Evolutionary conservation across 2,329 filamentous ascomycete species (phyloP), one percentile per base, ranked within the genome.

Genomic region (Keithomyces neogunnii): DNA sequence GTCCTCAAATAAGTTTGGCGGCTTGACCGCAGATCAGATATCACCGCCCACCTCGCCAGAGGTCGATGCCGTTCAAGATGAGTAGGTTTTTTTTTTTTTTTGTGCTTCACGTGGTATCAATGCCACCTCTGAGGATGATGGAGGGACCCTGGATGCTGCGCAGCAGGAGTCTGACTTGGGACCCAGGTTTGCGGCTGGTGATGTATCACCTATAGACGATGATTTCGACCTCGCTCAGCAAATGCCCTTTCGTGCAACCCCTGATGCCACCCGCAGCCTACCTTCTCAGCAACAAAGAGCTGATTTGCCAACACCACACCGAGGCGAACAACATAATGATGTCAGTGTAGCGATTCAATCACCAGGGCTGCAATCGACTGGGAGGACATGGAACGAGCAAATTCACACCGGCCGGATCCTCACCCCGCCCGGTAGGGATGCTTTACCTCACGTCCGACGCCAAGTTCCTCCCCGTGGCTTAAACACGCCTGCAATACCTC

Each of bases 1-100:
- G 53, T 56, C 62, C 53, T 58, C 56, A 54, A 56, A 55, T 56
- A 61, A 59, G 55, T 58, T 61, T 54, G 54, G 59, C 46, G 63
- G 59, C 46, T 32, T 47, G 79, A 62, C 74, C 71, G 44, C 80
- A 73, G 54, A 64, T 55, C 62, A 63, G 50, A 70, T 82, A 55
- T 81, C 78, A 9, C 78, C 78, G 49, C 77, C 77, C 32, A 81
- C 78, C 66, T 82, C 78, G 42, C 78, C 78, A 29, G 78, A 81
- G 51, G 59, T 68, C 8, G 60, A 63, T 45, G 63, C 65, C 47
- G 58, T 62, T 36, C 63, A 60, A 49, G 53, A 70, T 57, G 63
- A 58, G 74, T 78, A 68, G 72, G 75, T 73, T 36, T 52, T 32
- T 7, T 40, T 5, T 31, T 48, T 51, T 33, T 54, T 3, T 45